Conservation (phyloP, 768 basidiomycete genomes). For the Tricholoma sp. region DNA sequence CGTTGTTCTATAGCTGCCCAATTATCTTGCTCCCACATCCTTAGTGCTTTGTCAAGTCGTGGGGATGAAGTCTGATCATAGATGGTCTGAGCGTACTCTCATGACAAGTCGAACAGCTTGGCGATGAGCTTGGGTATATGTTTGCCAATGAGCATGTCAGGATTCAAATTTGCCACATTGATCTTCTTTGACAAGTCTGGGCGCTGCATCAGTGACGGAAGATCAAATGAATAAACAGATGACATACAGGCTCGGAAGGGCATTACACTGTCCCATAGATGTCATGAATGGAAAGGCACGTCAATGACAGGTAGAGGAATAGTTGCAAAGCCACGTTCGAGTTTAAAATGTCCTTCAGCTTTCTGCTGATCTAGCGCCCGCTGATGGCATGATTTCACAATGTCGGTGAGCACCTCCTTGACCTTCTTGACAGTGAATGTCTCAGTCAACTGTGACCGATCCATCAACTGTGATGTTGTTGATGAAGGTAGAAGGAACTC, state of each 20-base stretch:
- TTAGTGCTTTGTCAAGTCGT: too few species aligned
- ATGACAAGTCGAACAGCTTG: slow-evolving; percentile 76
- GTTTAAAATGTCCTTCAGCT: too few species aligned
- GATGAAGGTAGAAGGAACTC: slow-evolving; percentile 1
- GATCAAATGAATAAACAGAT: too few species aligned
- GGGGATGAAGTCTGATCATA: too few species aligned
- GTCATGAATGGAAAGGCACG: slow-evolving; percentile 99
- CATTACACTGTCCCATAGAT: slow-evolving; percentile 97
- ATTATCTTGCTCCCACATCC: too few species aligned
- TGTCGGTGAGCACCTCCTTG: slow-evolving; percentile 92
- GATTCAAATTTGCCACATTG: too few species aligned
- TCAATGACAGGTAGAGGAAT: slow-evolving; percentile 97
- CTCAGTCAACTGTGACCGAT: slow-evolving; percentile 66
- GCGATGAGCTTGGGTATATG: too few species aligned
- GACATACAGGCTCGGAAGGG: slow-evolving; percentile 98
- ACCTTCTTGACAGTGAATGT: slow-evolving; percentile 88
- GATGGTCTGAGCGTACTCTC: slow-evolving; percentile 89
- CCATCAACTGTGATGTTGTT: slow-evolving; percentile 4
- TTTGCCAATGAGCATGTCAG: too few species aligned
- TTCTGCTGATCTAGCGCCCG: too few species aligned
- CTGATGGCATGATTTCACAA: slow-evolving; percentile 85
- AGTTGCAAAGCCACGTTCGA: slow-evolving; percentile 97
- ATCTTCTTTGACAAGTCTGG: too few species aligned
- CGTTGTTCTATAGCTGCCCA: too few species aligned
- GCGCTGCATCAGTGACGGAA: too few species aligned